Base-by-base conservation (phyloP, 2,329 filamentous ascomycete genomes). In the Rachicladosporium sp. region DNA sequence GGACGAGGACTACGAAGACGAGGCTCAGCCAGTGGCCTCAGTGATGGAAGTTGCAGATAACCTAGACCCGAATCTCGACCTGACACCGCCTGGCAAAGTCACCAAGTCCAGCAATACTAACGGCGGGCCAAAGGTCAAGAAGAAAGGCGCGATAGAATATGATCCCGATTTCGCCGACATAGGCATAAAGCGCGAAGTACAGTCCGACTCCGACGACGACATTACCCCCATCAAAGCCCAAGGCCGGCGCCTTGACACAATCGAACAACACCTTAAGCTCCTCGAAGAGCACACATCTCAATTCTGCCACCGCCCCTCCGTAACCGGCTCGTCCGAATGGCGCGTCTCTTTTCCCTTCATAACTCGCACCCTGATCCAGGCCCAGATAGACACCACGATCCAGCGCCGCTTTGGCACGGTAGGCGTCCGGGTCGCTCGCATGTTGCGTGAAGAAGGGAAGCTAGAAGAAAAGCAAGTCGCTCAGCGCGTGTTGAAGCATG, bases 391-490 rank as follows among this genome's bases (percentile, higher is more conserved):
- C 58, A 77, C 79, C 10, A 80, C 87, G 32, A 80, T 96, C 41
- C 75, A 82, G 46, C 76, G 85, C 38, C 76, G 77, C 2, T 87
- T 85, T 50, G 87, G 86, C 6, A 73, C 75, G 6, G 69, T 82
- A 35, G 86, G 86, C 1, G 72, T 89, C 11, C 82, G 89, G 6
- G 69, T 98, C n/a, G 74, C 87, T 11, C 81, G 86, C 12, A 86
- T 96, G 40, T 71, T 98, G 12, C 74, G 82, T 31, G 79, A 82
- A 43, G 86, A 88, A 55, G 91, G 91, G 38, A 94, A 91, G 56
- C 70, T 96, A n/a, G 89, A 96, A 49, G 91, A 98, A 61, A 93
- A 93, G 61, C 80, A 83, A 44, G 70, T 95, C 9, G 82, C 83
- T 30, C 78, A 79, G 36, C 71, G 87, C 41, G 83, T 82, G 38